A percentile compares a stretch with the other conserved stretches of the same genome.
Evolutionary conservation across 768 basidiomycete genomes (phyloP).

Genomic region (Lactarius trivialis): DNA sequence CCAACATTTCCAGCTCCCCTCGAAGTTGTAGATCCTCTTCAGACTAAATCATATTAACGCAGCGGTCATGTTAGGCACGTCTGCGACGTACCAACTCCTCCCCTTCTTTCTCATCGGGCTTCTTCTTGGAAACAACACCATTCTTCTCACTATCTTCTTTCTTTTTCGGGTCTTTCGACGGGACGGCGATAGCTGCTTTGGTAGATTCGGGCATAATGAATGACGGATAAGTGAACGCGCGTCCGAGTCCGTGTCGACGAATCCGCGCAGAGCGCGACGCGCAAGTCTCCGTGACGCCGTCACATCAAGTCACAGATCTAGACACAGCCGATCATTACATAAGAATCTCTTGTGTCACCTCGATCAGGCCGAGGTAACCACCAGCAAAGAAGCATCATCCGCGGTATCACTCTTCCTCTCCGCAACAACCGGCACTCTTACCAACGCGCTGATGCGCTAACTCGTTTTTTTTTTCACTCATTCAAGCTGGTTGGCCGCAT

Average conservation of each 20-base stretch:
- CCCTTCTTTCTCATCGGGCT: constrained; percentile 45
- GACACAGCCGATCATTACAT: neutral
- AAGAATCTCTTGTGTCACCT: neutral
- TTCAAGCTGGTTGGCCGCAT: constrained; percentile 3
- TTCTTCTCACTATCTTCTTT: constrained; percentile 51
- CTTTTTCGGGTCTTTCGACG: constrained; percentile 70
- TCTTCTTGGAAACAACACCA: constrained; percentile 32
- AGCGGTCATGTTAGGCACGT: neutral
- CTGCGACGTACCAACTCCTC: constrained; percentile 65
- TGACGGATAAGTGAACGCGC: constrained; percentile 5
- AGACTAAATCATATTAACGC: constrained; percentile 43
- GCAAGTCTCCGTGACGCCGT: constrained; percentile 18
- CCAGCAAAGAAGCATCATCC: neutral
- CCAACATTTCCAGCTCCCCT: constrained; percentile 93
- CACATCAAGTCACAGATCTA: neutral
- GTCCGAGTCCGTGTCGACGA: neutral
- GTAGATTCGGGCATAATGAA: constrained; percentile 50
- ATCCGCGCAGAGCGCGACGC: constrained; percentile 13
- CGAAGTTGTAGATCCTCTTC: constrained; percentile 94
- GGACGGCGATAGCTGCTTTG: constrained; percentile 55
- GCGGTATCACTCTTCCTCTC: neutral
- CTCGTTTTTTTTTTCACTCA: neutral
- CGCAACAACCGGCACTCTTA: neutral
- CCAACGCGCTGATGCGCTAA: constrained; percentile 8
- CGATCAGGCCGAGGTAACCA: neutral